Evolutionary conservation across 2,329 filamentous ascomycete species (phyloP).

Genomic region (Hypoxylon sp.): DNA sequence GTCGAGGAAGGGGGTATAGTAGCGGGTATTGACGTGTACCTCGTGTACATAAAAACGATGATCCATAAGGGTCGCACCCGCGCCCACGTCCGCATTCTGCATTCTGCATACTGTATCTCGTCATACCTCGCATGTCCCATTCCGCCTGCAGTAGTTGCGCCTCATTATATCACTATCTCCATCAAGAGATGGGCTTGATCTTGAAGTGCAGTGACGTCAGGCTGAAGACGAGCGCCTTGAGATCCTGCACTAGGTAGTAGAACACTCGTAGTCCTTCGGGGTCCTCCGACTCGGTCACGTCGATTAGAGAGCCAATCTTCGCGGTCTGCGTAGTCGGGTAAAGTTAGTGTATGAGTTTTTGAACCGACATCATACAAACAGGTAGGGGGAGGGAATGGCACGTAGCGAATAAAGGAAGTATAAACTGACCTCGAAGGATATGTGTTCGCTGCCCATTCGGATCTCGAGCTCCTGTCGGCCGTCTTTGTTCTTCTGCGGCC

Average conservation of each 20-base stretch:
- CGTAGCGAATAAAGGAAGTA: background rate
- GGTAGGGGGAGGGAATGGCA: background rate
- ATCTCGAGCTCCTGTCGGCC: slow-evolving; percentile 97
- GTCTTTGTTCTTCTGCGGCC: slow-evolving; percentile 99
- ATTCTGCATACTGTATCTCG: slow-evolving; percentile 24
- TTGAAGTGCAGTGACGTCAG: slow-evolving; percentile 98
- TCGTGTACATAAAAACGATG: slow-evolving; percentile 43
- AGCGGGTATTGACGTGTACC: slow-evolving; percentile 36
- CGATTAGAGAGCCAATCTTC: slow-evolving; percentile 96
- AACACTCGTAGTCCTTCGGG: slow-evolving; percentile 96
- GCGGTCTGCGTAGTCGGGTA: slow-evolving; percentile 74
- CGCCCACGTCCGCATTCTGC: slow-evolving; percentile 5
- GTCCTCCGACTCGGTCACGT: slow-evolving; percentile 95
- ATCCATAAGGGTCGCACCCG: slow-evolving; percentile 39
- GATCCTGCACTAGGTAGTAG: slow-evolving; percentile 97
- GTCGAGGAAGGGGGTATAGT: slow-evolving; percentile 40
- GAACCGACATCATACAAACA: background rate
- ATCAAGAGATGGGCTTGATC: slow-evolving; percentile 77
- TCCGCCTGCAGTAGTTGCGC: no score
- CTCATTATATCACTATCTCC: background rate
- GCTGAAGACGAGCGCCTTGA: slow-evolving; percentile 97
- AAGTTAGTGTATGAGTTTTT: slow-evolving; percentile 33
- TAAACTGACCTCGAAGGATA: slow-evolving; percentile 87
- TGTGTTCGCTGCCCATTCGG: slow-evolving; percentile 91
- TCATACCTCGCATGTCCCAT: no score